These are phyloP conservation scores for Erigeron canadensis DNA, from an alignment of 129 eudicot genomes.

Conservation along the genomic window DNA sequence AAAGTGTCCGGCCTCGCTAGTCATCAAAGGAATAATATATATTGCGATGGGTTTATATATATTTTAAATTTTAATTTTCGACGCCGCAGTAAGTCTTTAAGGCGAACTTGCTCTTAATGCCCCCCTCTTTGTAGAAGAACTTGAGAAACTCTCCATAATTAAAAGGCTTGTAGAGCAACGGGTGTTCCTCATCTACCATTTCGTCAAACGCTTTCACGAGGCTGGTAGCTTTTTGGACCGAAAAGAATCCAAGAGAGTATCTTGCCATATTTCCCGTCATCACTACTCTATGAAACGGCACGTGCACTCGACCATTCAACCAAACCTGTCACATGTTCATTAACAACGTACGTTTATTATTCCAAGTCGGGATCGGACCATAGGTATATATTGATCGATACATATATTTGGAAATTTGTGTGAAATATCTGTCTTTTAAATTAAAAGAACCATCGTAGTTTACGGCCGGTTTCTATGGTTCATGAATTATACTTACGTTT, in stretches of 20 bases:
- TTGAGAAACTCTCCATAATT: conserved; percentile 46
- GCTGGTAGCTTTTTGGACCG: conserved; percentile 40
- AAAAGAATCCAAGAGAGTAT: conserved; percentile 52
- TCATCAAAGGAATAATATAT: no score
- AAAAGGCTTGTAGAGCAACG: conserved; percentile 48
- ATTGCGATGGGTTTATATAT: no score
- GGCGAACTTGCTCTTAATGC: conserved; percentile 39
- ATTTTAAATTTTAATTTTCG: no score
- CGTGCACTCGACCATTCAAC: conserved; percentile 51
- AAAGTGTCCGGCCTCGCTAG: no score
- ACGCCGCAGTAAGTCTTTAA: conserved; percentile 44
- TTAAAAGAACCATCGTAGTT: no score
- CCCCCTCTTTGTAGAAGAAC: conserved; percentile 47
- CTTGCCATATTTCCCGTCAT: conserved; percentile 45
- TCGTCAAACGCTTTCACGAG: conserved; percentile 43
- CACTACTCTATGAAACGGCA: conserved; percentile 48
- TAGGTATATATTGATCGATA: no score
- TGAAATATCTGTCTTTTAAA: no score
- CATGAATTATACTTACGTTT: conserved; percentile 24
- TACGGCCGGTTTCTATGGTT: no score
- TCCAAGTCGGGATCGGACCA: no score
- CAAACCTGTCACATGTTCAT: conserved; percentile 38
- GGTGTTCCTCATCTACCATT: conserved; percentile 54
- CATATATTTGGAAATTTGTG: no score
- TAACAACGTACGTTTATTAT: not conserved